These are phyloP conservation scores for Dacryopinax primogenitus DNA, from an alignment of 768 basidiomycete species.

Conservation along the genomic window DNA sequence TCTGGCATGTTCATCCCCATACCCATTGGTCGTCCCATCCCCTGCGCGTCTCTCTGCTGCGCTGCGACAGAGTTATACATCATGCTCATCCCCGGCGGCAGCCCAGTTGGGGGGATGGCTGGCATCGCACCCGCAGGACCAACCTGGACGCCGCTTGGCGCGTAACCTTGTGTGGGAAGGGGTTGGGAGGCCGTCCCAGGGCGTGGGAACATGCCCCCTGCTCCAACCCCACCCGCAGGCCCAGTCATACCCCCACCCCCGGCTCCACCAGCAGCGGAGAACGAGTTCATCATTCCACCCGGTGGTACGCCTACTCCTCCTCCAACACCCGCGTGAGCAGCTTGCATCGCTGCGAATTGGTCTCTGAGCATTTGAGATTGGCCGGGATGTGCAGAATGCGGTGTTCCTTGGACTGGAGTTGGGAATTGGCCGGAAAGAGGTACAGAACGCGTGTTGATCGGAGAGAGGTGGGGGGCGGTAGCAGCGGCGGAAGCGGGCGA, in stretches of 20 bases:
- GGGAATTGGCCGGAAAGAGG: background rate
- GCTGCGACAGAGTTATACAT: constrained; percentile 7
- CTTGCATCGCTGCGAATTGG: background rate
- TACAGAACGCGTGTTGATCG: background rate
- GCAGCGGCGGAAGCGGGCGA: background rate
- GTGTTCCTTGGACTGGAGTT: background rate
- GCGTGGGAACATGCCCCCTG: constrained; percentile 3
- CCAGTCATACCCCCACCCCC: background rate
- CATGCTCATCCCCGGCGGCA: constrained; percentile 10
- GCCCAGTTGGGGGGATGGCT: constrained; percentile 5
- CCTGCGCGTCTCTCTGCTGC: background rate
- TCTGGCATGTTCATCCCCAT: constrained; percentile 10
- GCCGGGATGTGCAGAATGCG: background rate
- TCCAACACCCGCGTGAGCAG: background rate
- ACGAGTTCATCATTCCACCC: background rate
- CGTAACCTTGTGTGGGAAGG: background rate
- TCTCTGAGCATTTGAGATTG: background rate
- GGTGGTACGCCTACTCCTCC: constrained; percentile 1
- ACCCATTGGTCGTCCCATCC: background rate
- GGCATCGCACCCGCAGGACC: background rate
- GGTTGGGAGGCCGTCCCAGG: background rate
- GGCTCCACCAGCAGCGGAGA: background rate
- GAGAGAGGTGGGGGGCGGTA: background rate
- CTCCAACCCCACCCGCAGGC: background rate
- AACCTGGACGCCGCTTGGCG: background rate